A percentile compares a stretch with the other conserved stretches of the same genome.
phyloP scores from a whole-genome alignment of 306 rosid genomes.

The Cicer bijugum region DNA sequence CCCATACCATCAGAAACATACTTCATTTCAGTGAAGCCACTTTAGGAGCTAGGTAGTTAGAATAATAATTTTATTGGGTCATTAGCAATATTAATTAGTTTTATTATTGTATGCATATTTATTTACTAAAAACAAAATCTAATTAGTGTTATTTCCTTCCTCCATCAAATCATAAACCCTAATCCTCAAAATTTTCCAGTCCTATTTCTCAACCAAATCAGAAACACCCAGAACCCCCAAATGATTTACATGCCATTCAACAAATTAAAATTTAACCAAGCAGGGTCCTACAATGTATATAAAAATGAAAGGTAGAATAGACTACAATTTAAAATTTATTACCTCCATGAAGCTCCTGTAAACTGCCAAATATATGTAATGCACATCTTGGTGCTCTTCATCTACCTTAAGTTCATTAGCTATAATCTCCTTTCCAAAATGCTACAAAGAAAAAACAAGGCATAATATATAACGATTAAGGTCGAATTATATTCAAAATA shows the following conservation, averaged over 20 bases:
- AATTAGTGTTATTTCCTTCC: no score
- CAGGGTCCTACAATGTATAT: not conserved
- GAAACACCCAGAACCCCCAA: no score
- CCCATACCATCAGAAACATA: constrained; percentile 4
- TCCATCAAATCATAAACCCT: no score
- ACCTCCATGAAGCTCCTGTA: constrained; percentile 99
- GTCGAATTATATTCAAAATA: constrained; percentile 19
- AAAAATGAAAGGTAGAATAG: not conserved
- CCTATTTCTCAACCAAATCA: no score
- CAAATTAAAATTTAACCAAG: not conserved
- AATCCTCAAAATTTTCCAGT: no score
- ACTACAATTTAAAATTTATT: constrained; percentile 31
- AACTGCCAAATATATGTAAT: constrained; percentile 73
- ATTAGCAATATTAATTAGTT: no score
- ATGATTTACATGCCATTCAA: not conserved
- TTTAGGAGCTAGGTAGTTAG: not conserved
- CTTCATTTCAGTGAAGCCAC: not conserved
- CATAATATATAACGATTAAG: constrained; percentile 26
- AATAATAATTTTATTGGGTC: no score
- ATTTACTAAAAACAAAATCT: no score
- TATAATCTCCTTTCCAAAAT: constrained; percentile 92
- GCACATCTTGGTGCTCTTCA: constrained; percentile 78
- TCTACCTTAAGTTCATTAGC: constrained; percentile 89
- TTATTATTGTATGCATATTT: no score
- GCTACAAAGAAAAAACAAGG: constrained; percentile 50